phyloP scores from a whole-genome alignment of 345 rosid species.

The Physaria fendleri region DNA sequence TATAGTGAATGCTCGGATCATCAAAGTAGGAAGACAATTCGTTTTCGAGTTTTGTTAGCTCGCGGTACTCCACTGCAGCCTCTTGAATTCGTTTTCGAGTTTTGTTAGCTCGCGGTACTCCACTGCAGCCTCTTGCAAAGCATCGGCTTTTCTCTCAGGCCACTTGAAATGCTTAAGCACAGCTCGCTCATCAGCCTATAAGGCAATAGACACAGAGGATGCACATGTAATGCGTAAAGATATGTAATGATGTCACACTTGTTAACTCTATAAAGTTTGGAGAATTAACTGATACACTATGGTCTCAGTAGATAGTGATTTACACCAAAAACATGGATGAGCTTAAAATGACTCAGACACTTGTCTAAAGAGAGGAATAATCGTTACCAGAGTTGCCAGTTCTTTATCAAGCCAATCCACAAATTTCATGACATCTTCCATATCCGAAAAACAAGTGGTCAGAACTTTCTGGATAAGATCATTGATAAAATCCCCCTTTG shows the following conservation, averaged over 20 bases:
- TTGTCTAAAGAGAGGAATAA: not conserved
- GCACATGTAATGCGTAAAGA: not conserved
- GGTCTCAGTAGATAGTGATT: too few relatives aligned
- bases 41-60: constrained; percentile 54
- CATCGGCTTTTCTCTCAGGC: constrained; percentile 94
- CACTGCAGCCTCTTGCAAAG: constrained; percentile 78
- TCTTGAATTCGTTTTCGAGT: constrained; percentile 68
- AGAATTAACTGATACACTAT: constrained; percentile 1
- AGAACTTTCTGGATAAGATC: constrained; percentile 64
- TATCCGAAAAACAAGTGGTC: constrained; percentile 53
- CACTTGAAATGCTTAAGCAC: constrained; percentile 91
- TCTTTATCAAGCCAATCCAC: constrained; percentile 77
- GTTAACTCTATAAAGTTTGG: not conserved
- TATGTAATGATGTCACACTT: not conserved
- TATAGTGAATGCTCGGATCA: constrained; percentile 45
- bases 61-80: constrained; percentile 82
- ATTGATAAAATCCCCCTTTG: constrained; percentile 71
- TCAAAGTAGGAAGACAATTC: constrained; percentile 60
- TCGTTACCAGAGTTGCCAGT: constrained; percentile 66
- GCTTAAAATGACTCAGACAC: not conserved
- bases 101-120: constrained; percentile 72
- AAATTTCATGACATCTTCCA: constrained; percentile 69
- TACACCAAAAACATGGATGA: not conserved
- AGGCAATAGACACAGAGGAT: not conserved
- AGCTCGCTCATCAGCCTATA: constrained; percentile 83